These are phyloP conservation scores for Phialophora tarda DNA, from an alignment of 2,329 filamentous ascomycete genomes.

Conservation along the genomic window DNA sequence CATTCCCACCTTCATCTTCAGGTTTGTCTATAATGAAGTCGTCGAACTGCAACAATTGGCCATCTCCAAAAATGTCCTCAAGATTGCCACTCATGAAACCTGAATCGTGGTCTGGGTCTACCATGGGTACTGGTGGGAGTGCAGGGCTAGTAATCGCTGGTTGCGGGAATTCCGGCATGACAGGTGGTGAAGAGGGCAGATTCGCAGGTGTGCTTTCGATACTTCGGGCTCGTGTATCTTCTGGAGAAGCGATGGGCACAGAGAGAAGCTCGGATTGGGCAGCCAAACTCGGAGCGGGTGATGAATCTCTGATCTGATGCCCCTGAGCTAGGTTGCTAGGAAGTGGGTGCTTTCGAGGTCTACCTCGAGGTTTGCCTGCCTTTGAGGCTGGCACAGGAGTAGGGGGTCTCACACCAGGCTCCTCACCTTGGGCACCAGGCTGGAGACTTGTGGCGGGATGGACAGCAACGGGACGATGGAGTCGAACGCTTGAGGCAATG, in stretches of 20 bases:
- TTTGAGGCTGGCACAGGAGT: slow-evolving; percentile 49
- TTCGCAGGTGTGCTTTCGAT: slow-evolving; percentile 73
- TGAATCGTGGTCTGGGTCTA: slow-evolving; percentile 67
- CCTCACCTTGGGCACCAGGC: slow-evolving; percentile 45
- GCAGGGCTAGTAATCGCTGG: slow-evolving; percentile 74
- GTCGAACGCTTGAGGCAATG: slow-evolving; percentile 84
- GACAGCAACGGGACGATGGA: slow-evolving; percentile 72
- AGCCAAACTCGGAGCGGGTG: slow-evolving; percentile 49
- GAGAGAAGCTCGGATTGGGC: slow-evolving; percentile 50
- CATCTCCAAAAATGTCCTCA: slow-evolving; percentile 48
- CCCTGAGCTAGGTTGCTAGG: slow-evolving; percentile 64
- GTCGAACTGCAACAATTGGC: slow-evolving; percentile 36
- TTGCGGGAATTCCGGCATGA: slow-evolving; percentile 63
- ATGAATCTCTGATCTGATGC: slow-evolving; percentile 59
- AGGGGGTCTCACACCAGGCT: slow-evolving; percentile 54
- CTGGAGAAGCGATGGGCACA: slow-evolving; percentile 55
- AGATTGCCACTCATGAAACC: slow-evolving; percentile 83
- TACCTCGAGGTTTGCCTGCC: slow-evolving; percentile 36
- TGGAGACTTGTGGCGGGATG: slow-evolving; percentile 46
- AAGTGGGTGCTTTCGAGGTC: slow-evolving; percentile 38
- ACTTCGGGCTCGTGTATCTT: slow-evolving; percentile 57
- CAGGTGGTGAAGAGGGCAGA: slow-evolving; percentile 87
- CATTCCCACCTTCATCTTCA: slow-evolving; percentile 20
- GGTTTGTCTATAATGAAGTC: slow-evolving; percentile 36
- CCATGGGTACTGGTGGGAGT: slow-evolving; percentile 60